Base-by-base conservation (phyloP, 148 eudicot species). In the Fagopyrum homotropicum region DNA sequence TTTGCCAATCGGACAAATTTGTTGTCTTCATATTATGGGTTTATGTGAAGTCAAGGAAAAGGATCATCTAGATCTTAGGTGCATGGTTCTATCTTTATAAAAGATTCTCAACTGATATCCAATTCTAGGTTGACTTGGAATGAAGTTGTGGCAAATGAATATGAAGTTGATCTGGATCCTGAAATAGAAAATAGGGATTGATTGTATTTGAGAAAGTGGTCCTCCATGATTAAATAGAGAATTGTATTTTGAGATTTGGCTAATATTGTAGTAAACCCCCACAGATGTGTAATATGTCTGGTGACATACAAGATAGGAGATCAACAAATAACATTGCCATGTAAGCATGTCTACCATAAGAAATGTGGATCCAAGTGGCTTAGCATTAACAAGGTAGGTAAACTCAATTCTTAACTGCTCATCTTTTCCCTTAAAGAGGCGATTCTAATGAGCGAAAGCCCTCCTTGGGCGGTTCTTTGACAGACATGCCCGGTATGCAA, bases 321-420 rank as follows among this genome's bases (percentile, higher is more conserved):
- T 54, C 82, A 83, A 26, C 89, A 86, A 78, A 84, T 90, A 68
- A 86, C 78, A 48, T 82, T 90, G 79, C 96, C 92, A 2, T 90
- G 92, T 83, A 90, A 86, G 52, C 96, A 90, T 73, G 85, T 83
- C 46, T 90, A 90, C 77, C 96, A 90, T 74, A 72, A 81, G 63
- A 87, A 86, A 74, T 90, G 92, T 66, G 88, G 92, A 73, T 81
- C 89, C 63, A 90, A 90, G 77, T 90, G 92, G 96, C 89, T 90
- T 51, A 83, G 86, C 82, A 90, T 90, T 75, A 90, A 88, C 85
- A 90, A 88, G 92, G 96, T 88, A 77, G 71, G 35, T 22, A 54
- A 35, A 3, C 69, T 11, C 40, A 45, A 72, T 61, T 54, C 57
- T 64, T 8, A 11, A 52, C 29, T n/a, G 47, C 8, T 9, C 14